Percentiles rank a stretch among this genome's conserved stretches.
These are phyloP conservation scores for Houttuynia cordata DNA, from an alignment of 164 flowering plant genomes.

Conservation along the genomic window DNA sequence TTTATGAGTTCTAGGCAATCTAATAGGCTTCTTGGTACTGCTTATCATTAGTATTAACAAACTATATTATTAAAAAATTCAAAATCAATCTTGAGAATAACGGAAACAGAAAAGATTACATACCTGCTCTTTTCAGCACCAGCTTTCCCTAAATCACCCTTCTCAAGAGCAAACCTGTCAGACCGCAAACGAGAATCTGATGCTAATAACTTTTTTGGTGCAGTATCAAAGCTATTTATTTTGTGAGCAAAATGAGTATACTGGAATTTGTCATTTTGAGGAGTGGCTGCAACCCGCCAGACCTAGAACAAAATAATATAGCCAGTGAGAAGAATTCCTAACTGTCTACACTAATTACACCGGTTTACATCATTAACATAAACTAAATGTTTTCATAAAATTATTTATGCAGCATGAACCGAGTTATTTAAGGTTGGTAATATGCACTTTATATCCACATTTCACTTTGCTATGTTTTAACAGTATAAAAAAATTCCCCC, in stretches of 20 bases:
- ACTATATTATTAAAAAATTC: too few species aligned
- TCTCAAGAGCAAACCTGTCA: constrained; percentile 76
- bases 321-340: neutral
- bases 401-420: too few species aligned
- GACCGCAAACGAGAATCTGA: constrained; percentile 90
- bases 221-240: constrained; percentile 76
- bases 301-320: constrained; percentile 25
- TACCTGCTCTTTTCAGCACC: constrained; percentile 82
- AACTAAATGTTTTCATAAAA: neutral
- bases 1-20: too few species aligned
- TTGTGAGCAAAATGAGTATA: constrained; percentile 79
- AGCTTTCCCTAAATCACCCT: constrained; percentile 63
- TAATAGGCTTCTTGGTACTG: neutral
- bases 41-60: neutral
- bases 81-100: neutral
- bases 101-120: neutral
- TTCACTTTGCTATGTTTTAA: too few species aligned
- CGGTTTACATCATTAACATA: too few species aligned
- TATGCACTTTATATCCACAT: too few species aligned
- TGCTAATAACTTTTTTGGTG: constrained; percentile 70
- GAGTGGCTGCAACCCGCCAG: constrained; percentile 60
- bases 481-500: too few species aligned
- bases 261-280: constrained; percentile 63
- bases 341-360: neutral
- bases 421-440: too few species aligned